These are phyloP conservation scores for Quercus bicolor DNA, from an alignment of 306 rosid species.

Conservation along the genomic window DNA sequence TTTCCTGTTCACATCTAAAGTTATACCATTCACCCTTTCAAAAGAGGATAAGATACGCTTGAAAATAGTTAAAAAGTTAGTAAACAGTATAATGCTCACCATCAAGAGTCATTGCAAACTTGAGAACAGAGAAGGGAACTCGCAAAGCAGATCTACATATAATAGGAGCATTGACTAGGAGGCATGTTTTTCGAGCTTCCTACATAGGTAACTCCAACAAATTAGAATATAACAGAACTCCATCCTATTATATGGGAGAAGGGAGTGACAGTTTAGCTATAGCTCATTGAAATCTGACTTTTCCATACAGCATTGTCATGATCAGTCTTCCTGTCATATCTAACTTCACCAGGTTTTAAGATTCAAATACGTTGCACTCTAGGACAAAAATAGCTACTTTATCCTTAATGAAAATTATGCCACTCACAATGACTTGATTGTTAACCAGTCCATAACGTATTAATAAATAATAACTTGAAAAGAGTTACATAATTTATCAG, in stretches of 20 bases:
- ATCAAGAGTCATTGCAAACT: slow-evolving; percentile 97
- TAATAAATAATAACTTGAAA: no score
- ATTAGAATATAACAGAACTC: background rate
- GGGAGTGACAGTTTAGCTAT: no score
- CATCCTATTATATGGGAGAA: no score
- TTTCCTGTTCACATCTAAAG: slow-evolving; percentile 49
- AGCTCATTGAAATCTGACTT: background rate
- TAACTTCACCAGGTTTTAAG: background rate
- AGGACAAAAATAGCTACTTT: background rate
- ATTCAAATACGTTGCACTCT: background rate
- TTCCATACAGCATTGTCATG: background rate
- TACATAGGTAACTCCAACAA: slow-evolving; percentile 17
- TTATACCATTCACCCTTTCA: background rate
- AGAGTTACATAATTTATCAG: background rate
- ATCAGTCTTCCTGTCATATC: background rate
- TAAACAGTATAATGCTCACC: slow-evolving; percentile 48
- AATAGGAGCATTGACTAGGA: slow-evolving; percentile 85
- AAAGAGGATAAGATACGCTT: background rate
- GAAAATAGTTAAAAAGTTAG: background rate
- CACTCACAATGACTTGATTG: background rate
- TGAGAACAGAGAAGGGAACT: slow-evolving; percentile 85
- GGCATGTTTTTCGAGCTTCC: slow-evolving; percentile 81
- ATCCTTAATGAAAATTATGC: background rate
- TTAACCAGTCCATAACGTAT: background rate
- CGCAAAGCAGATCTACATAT: slow-evolving; percentile 79